Base-by-base conservation (phyloP, 768 basidiomycete genomes). In the Paxillus rubicundulus region DNA sequence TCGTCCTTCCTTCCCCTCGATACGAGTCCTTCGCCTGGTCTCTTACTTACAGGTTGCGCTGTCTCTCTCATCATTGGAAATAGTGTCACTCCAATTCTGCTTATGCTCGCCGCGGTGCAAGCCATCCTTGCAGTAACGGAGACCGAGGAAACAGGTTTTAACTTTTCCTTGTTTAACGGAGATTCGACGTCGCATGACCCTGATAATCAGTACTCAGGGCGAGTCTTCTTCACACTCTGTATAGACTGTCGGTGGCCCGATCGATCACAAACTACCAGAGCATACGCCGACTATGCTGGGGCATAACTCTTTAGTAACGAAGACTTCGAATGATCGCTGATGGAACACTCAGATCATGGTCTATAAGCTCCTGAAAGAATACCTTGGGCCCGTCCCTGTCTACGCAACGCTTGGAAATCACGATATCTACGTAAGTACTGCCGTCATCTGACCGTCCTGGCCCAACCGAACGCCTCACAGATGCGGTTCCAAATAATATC, bases 371-470 rank as follows among this genome's bases (percentile, higher is more conserved):
- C 77, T 87, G 68, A 84, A 77, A 63, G 66, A 70, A 21, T 74
- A 74, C 54, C 72, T 88, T 30, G 81, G 81, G 14, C 72, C 78
- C 5, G 81, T 84, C 0, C 86, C 87, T 16, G 77, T 89, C 1
- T 89, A 87, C 54, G 79, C 84, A 9, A 79, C 83, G 1, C 70
- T 89, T 4, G 87, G 87, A 5, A 89, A 89, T 63, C 87, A 89
- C 56, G 87, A 89, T 61, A 82, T 76, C 46, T 87, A 87, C 67
- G 82, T 86, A 54, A 17, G 39, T 42, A 13, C 36, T 20, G 0
- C 38, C 8, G 10, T 8, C 0, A 6, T 43, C 5, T 3, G 7
- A 21, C 32, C 32, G 21, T 5, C 18, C 4, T 8, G 21, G 18
- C 13, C 9, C 3, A 10, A 46, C 28, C 39, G 14, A 20, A 47